Percentiles rank a stretch among this genome's conserved stretches.
Evolutionary conservation across 345 rosid genomes (phyloP).

Genomic region (Abelmoschus esculentus): DNA sequence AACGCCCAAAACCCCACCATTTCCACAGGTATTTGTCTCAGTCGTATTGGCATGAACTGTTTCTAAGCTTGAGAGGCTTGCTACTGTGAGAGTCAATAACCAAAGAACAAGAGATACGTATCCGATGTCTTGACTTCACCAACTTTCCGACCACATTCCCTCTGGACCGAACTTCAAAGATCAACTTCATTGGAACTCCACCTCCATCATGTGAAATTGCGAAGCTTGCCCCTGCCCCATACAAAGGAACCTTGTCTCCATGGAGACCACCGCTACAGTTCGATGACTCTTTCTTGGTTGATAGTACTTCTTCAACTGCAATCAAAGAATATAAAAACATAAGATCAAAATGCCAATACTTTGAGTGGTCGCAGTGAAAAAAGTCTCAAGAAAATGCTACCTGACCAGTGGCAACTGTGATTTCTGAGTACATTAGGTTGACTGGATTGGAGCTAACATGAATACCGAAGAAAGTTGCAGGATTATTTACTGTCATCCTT

Average conservation of each 20-base stretch:
- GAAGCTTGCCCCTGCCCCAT: constrained; percentile 69
- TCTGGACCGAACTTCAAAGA: constrained; percentile 48
- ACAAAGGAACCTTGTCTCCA: constrained; percentile 57
- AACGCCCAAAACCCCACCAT: background rate
- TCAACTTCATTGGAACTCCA: constrained; percentile 48
- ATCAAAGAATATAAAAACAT: background rate
- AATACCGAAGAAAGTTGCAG: constrained; percentile 76
- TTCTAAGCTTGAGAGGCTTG: constrained; percentile 43
- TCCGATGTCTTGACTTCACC: constrained; percentile 53
- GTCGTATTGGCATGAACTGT: constrained; percentile 29
- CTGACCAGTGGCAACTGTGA: constrained; percentile 65
- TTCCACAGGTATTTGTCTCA: constrained; percentile 1
- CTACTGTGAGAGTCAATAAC: constrained; percentile 39
- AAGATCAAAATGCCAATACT: background rate
- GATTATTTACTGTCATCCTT: constrained; percentile 51
- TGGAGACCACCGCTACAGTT: constrained; percentile 31
- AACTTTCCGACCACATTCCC: constrained; percentile 79
- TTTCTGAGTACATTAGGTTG: constrained; percentile 54
- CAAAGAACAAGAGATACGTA: constrained; percentile 44
- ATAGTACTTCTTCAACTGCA: constrained; percentile 66
- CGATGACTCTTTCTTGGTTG: constrained; percentile 73
- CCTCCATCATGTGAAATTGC: constrained; percentile 27
- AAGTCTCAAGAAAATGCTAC: constrained; percentile 21
- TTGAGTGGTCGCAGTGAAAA: background rate
- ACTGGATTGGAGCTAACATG: constrained; percentile 60